Percentiles rank a stretch among this genome's conserved stretches.
Conservation (phyloP, 192 early-diverging fungal genomes). For the Thamnidium elegans region DNA sequence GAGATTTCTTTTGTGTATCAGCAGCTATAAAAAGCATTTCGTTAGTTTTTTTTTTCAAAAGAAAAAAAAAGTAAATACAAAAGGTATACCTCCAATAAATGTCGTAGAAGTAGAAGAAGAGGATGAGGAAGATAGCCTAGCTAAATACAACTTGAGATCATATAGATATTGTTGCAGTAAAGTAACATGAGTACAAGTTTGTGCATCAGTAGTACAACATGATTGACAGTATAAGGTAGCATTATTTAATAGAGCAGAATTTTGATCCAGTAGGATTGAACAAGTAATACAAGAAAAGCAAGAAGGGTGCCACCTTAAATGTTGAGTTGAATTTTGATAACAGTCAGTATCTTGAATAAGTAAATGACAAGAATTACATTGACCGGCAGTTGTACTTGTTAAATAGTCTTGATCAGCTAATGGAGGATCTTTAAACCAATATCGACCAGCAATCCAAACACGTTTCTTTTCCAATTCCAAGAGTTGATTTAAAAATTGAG, state of each 20-base stretch:
- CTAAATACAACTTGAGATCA: slow-evolving; percentile 69
- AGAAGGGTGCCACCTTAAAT: slow-evolving; percentile 7
- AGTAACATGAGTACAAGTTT: slow-evolving; percentile 68
- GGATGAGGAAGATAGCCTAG: too few species aligned
- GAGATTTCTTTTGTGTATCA: too few species aligned
- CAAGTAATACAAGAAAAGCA: slow-evolving; percentile 7
- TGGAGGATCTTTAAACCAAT: slow-evolving; percentile 26
- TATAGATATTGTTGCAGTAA: slow-evolving; percentile 91
- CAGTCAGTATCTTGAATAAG: slow-evolving; percentile 3
- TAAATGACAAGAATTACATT: slow-evolving; percentile 37
- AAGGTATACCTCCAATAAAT: too few species aligned
- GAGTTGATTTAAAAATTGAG: slow-evolving; percentile 73
- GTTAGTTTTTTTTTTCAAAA: background rate
- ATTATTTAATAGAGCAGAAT: slow-evolving; percentile 66
- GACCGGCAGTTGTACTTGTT: background rate
- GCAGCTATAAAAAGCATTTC: background rate
- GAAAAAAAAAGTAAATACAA: background rate
- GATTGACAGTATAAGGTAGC: slow-evolving; percentile 38
- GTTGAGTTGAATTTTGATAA: background rate
- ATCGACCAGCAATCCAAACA: slow-evolving; percentile 26
- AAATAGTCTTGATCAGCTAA: slow-evolving; percentile 23
- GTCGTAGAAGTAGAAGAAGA: too few species aligned
- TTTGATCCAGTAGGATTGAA: background rate
- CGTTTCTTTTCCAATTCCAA: slow-evolving; percentile 50
- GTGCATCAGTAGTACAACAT: slow-evolving; percentile 18